phyloP scores from a whole-genome alignment of 2,329 filamentous ascomycete species.

The Berkeleyomyces basicola region DNA sequence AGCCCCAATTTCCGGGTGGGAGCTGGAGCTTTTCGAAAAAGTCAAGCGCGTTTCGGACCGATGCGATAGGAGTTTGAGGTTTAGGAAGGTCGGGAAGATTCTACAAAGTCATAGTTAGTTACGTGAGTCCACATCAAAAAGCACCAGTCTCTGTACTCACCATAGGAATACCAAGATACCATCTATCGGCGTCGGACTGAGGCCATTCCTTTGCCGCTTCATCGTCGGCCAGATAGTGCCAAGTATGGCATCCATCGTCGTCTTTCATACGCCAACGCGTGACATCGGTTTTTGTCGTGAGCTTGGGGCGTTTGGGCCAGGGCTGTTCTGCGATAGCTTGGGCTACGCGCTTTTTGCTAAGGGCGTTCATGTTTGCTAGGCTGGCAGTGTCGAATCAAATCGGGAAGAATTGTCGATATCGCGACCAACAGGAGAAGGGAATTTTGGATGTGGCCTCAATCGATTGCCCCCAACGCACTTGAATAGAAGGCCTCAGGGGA shows the following conservation, averaged over 20 bases:
- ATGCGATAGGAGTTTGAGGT: conserved; percentile 56
- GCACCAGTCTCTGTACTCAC: conserved; percentile 29
- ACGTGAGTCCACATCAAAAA: neutral
- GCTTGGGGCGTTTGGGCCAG: conserved; percentile 29
- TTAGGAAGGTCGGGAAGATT: conserved; percentile 54
- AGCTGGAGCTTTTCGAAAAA: conserved; percentile 88
- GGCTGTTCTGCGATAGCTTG: conserved; percentile 22
- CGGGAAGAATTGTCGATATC: no score
- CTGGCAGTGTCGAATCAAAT: neutral
- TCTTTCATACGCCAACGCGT: conserved; percentile 66
- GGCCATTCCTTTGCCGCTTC: conserved; percentile 62
- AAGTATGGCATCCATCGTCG: conserved; percentile 73
- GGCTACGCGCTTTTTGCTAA: conserved; percentile 27
- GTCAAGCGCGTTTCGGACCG: conserved; percentile 64
- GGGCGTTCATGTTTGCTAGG: conserved; percentile 8
- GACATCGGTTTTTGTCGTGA: conserved; percentile 53
- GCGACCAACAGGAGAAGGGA: no score
- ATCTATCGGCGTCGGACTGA: conserved; percentile 78
- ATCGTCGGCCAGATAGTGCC: conserved; percentile 74
- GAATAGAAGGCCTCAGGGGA: neutral
- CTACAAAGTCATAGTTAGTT: conserved; percentile 28
- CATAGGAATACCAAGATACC: conserved; percentile 62
- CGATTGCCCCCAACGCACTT: no score
- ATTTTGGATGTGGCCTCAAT: no score
- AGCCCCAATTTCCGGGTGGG: conserved; percentile 82